Base-by-base conservation (phyloP, 1,139 yeast species). In the Blastobotrys arbuscula region DNA sequence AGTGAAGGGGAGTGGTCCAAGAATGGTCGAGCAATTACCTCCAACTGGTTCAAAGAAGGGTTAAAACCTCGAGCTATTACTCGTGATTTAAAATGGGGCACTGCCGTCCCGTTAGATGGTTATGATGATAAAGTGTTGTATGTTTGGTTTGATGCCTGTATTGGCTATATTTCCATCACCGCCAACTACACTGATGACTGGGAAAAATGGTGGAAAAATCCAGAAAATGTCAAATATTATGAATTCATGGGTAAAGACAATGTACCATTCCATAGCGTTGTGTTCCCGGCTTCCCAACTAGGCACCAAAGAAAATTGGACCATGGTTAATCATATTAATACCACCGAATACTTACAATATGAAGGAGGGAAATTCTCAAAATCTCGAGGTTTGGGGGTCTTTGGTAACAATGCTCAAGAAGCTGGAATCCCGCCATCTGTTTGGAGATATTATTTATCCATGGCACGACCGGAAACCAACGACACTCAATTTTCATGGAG, bases 221-320 rank as follows among this genome's bases (percentile, higher is more conserved):
- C 95, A 19, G 89, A 89, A 50, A 70, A 81, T 48, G 96, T 92
- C 55, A 73, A 85, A 58, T 74, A 94, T 57, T 89, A 86, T 68
- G 98, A 92, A 73, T 92, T 92, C 68, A 92, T 92, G 99, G 99
- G 99, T 72, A 92, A 92, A 71, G 99, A 92, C 69, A 92, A 92
- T 63, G 97, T 90, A 59, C 97, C 97, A 37, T 92, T 92, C 87
- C 99, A 92, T 65, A 85, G 96, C 1, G 98, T 94, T 52, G 95
- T 92, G 51, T 92, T 90, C 87, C 99, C 99, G 53, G 81, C 94
- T 42, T 73, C 95, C 38, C 84, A 83, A 69, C 72, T 92, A 45
- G 99, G 97, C 68, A 90, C 98, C 20, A 72, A 76, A 24, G 94
- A 90, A 52, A 64, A 75, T 42, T 92, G 97, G 97, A 90, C 97